These are phyloP conservation scores for Volutella citrinella DNA, from an alignment of 2,329 filamentous ascomycete species.

Conservation along the genomic window DNA sequence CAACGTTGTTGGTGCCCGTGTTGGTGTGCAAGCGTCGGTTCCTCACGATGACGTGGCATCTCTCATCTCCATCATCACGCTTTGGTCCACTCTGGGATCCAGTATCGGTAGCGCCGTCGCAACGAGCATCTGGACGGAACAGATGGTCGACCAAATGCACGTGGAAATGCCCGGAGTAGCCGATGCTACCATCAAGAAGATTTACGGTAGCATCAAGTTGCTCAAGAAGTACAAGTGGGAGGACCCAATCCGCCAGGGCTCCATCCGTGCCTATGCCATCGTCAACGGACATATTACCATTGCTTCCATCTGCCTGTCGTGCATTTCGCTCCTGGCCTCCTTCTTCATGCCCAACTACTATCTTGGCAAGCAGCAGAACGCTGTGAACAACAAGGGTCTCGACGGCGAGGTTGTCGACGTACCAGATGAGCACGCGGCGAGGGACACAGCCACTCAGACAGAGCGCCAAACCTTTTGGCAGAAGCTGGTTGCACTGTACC, in stretches of 20 bases:
- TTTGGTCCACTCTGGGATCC: slow-evolving; percentile 38
- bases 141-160: slow-evolving; percentile 33
- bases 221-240: slow-evolving; percentile 30
- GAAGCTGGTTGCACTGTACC: too few species aligned
- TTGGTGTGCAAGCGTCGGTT: slow-evolving; percentile 39
- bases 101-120: slow-evolving; percentile 37
- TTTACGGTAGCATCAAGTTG: slow-evolving; percentile 35
- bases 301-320: slow-evolving; percentile 27
- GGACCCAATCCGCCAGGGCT: slow-evolving; percentile 33
- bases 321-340: slow-evolving; percentile 31
- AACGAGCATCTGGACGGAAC: slow-evolving; percentile 36
- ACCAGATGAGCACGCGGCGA: too few species aligned
- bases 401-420: slow-evolving; percentile 27
- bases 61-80: slow-evolving; percentile 34
- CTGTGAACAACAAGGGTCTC: slow-evolving; percentile 30
- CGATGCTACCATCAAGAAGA: slow-evolving; percentile 19
- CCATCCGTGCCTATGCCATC: slow-evolving; percentile 34
- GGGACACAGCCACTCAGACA: too few species aligned
- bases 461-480: too few species aligned
- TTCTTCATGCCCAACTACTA: slow-evolving; percentile 42
- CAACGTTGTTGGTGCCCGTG: slow-evolving; percentile 38
- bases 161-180: slow-evolving; percentile 27
- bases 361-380: slow-evolving; percentile 33
- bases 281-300: slow-evolving; percentile 34
- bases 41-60: slow-evolving; percentile 40